Base-by-base conservation (phyloP, 78 protist species). In the Monocercomonoides exilis region DNA sequence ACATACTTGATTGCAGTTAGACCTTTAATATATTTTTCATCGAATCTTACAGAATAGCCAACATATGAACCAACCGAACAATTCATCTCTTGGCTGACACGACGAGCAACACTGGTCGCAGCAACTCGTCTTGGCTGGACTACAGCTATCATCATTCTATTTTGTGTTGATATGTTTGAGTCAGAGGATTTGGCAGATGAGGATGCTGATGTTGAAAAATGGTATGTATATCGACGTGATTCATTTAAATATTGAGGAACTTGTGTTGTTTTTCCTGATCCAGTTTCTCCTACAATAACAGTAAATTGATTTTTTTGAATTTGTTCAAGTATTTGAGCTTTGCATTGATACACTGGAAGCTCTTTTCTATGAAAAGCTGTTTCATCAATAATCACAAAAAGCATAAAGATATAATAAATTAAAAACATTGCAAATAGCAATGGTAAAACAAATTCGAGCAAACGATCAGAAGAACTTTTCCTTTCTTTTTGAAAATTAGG, bases 41-140 rank as follows among this genome's bases (percentile, higher is more conserved):
- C 95, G 32, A 93, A 91, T 36, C 95, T 46, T 4, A 93, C 88
- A 3, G 90, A 41, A 63, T 92, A 92, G 11, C 96, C 94, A 41
- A 94, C 95, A 0, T 85, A 80, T 21, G 64, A 44, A 11, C 96
- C 96, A 34, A 93, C 36, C 32, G 3, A 21, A 38, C 1, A 1
- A 29, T 86, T 87, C 89, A 91, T 43, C 81, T 96, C 99, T 45
- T 96, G 95, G 1, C 96, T 92, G 64, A 98, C 99, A 21, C 99
- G 95, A 34, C 84, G 86, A 29, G 99, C 98, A 32, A 97, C 96
- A 34, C 91, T 85, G 95, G 93, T 94, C n/a, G 98, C 99, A 0
- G 99, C 98, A 34, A 98, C 98, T 29, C 98, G 92, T 2, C 99
- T 91, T 21, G 99, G 99, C 91, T 98, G 99, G 43, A 93, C 86